phyloP scores from a whole-genome alignment of 78 protist genomes.

The Dictyostelium brefeldianum region DNA sequence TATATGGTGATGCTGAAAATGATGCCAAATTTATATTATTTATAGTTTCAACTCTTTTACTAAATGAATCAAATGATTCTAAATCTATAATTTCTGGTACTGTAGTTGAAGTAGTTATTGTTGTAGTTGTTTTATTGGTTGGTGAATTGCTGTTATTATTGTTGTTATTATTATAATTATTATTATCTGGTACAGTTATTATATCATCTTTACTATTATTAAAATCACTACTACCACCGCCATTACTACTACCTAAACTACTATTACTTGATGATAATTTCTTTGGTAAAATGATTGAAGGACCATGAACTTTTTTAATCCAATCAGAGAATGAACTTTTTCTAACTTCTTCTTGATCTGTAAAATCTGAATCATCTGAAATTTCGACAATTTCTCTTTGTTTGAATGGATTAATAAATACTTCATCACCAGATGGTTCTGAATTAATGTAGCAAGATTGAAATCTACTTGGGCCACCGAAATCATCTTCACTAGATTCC shows the following conservation, averaged over 20 bases:
- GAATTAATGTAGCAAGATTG: constrained; percentile 64
- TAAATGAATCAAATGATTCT: constrained; percentile 11
- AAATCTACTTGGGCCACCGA: background rate
- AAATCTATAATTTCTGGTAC: background rate
- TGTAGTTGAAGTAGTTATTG: background rate
- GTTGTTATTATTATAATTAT: background rate
- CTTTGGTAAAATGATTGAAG: constrained; percentile 7
- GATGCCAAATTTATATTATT: background rate
- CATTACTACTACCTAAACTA: background rate
- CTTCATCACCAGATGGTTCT: constrained; percentile 77
- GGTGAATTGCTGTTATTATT: background rate
- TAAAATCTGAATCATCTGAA: constrained; percentile 18
- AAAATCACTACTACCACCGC: background rate
- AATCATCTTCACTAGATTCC: constrained; percentile 6
- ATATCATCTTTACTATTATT: background rate
- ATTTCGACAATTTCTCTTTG: constrained; percentile 15
- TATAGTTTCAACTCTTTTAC: background rate
- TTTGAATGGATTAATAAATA: constrained; percentile 55
- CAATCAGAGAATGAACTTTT: constrained; percentile 51
- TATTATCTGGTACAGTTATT: constrained; percentile 24
- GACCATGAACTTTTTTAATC: constrained; percentile 70
- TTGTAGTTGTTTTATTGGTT: background rate
- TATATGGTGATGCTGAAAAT: background rate
- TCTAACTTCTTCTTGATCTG: constrained; percentile 33
- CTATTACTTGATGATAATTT: background rate